phyloP scores from a whole-genome alignment of 1,284 basidiomycete genomes.

The Marasmius sp. region DNA sequence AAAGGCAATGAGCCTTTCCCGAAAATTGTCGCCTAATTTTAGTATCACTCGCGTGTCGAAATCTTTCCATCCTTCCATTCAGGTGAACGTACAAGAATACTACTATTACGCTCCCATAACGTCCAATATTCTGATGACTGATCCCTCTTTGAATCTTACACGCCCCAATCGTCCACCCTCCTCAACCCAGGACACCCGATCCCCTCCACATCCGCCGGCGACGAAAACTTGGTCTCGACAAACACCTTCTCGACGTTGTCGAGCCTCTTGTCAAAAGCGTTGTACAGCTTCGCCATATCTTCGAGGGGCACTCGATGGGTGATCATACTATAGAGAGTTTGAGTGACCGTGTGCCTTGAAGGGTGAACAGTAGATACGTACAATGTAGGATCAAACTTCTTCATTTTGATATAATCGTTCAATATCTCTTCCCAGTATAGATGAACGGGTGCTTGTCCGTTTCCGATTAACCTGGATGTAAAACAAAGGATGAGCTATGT shows the following conservation, averaged over 20 bases:
- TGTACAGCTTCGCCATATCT: conserved; percentile 58
- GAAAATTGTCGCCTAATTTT: too few species aligned
- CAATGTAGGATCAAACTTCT: conserved; percentile 72
- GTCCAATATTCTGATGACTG: too few species aligned
- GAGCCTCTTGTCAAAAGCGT: conserved; percentile 59
- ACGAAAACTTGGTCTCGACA: conserved; percentile 44
- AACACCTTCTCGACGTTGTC: conserved; percentile 66
- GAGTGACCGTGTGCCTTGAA: conserved; percentile 38
- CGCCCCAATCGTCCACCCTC: conserved; percentile 7
- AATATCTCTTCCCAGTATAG: conserved; percentile 75
- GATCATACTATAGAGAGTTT: conserved; percentile 43
- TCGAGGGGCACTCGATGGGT: conserved; percentile 66
- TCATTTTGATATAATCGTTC: conserved; percentile 59
- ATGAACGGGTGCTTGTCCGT: conserved; percentile 75
- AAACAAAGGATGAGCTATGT: not conserved
- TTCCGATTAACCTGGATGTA: conserved; percentile 52
- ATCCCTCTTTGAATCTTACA: conserved; percentile 14
- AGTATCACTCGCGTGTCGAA: too few species aligned
- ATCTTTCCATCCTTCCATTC: too few species aligned
- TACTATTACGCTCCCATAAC: too few species aligned
- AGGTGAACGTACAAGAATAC: too few species aligned
- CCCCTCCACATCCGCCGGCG: conserved; percentile 29
- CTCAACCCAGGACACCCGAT: conserved; percentile 4
- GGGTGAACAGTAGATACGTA: conserved; percentile 34
- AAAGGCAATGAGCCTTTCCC: too few species aligned